Evolutionary conservation across 345 rosid species (phyloP).

Genomic region (Ceriops tagal): DNA sequence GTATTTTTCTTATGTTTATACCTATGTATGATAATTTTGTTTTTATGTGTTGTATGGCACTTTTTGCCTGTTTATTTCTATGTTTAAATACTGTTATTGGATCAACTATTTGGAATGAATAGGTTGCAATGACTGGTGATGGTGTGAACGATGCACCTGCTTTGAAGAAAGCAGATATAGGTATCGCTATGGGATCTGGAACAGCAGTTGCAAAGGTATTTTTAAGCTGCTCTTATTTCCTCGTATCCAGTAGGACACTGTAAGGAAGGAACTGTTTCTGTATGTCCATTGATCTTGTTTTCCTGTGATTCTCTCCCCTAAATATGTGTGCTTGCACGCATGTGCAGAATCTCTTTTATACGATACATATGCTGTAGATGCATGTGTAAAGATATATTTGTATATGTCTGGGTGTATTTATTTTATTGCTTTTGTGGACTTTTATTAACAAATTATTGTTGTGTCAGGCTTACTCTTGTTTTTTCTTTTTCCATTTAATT

Average conservation of each 20-base stretch:
- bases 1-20: neutral
- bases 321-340: no score
- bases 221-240: neutral
- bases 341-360: neutral
- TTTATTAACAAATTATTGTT: neutral
- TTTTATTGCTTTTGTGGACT: neutral
- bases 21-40: no score
- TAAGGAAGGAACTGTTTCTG: neutral
- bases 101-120: constrained; percentile 12
- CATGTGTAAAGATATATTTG: neutral
- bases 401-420: neutral
- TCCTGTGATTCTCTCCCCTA: neutral
- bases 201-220: constrained; percentile 98
- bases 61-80: neutral
- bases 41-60: neutral
- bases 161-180: constrained; percentile 92
- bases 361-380: neutral
- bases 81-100: neutral
- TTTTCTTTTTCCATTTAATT: neutral
- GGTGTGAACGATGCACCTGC: constrained; percentile 99
- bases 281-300: neutral
- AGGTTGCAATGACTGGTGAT: constrained; percentile 99
- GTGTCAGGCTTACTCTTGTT: neutral
- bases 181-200: constrained; percentile 99
- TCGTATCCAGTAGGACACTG: neutral